These are phyloP conservation scores for Plasmodium blacklocki DNA, from an alignment of 169 alveolate species.

Conservation along the genomic window DNA sequence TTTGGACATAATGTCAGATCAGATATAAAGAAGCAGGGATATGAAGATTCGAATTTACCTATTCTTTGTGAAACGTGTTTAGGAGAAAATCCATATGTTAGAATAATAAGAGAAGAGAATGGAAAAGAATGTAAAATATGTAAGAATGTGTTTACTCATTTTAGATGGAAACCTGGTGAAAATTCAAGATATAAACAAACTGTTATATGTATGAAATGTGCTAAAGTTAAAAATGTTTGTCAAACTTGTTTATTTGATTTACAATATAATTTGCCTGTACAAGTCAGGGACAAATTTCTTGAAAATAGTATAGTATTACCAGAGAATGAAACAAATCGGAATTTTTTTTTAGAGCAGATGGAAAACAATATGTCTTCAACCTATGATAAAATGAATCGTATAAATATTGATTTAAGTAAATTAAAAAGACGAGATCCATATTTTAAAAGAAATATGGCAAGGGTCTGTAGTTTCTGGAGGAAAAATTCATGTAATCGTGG, in stretches of 20 bases:
- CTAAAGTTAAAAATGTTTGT: conserved; percentile 98
- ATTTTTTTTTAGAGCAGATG: conserved; percentile 80
- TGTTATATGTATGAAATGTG: conserved; percentile 97
- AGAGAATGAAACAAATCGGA: conserved; percentile 83
- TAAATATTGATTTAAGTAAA: conserved; percentile 77
- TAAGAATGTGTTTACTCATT: conserved; percentile 96
- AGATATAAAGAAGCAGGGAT: conserved; percentile 83
- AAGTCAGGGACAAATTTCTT: conserved; percentile 93
- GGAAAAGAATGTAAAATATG: conserved; percentile 98
- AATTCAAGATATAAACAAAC: conserved; percentile 96
- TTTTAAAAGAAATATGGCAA: conserved; percentile 93
- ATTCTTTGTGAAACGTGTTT: conserved; percentile 97
- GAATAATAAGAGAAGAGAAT: conserved; percentile 96
- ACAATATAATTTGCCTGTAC: conserved; percentile 97
- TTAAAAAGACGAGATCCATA: conserved; percentile 90
- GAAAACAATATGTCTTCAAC: conserved; percentile 77
- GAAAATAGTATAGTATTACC: conserved; percentile 78
- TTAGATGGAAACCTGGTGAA: conserved; percentile 98
- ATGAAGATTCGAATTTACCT: conserved; percentile 97
- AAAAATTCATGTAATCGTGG: conserved; percentile 96
- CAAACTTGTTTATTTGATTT: conserved; percentile 98
- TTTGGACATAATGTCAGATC: conserved; percentile 87
- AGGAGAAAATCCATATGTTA: conserved; percentile 97
- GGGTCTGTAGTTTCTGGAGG: conserved; percentile 95
- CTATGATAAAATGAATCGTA: conserved; percentile 37